Base-by-base conservation (phyloP, 352 stramenopile genomes). In the Phytophthora fragariae region DNA sequence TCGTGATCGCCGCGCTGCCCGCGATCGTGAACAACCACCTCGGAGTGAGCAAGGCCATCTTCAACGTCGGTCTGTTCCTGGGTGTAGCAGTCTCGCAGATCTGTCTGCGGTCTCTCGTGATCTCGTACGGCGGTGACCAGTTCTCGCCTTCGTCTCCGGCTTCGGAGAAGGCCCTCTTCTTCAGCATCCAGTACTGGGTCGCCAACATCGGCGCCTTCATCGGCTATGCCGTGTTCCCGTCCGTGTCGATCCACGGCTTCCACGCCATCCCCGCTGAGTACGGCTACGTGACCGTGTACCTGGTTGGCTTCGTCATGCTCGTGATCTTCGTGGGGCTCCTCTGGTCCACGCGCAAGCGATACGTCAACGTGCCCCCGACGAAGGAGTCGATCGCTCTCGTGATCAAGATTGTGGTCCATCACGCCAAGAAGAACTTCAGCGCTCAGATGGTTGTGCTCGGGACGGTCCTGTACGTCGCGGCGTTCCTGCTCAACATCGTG, bases 381-480 rank as follows among this genome's bases (percentile, higher is more conserved):
- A 57, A 57, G 50, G 10, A 57, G 12, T 57, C 50, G 3, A n/a
- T 57, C 24, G 50, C 50, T 7, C 50, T 57, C 50, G 50, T 57
- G 50, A 57, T 57, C 50, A 57, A 57, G 50, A 57, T 57, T 14
- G 50, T 57, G 24, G 4, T 33, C 24, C 19, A 57, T 24, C 50
- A 57, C 24, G 50, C 50, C 50, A 57, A 57, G 50, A 57, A 21
- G 50, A 57, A 57, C 50, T 37, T 57, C 50, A 57, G 50, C 50
- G 50, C 50, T 6, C 50, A 57, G 50, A 57, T 57, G 50, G 24
- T 57, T 6, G 50, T 57, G 10, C 50, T 57, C 50, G 50, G 50
- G 14, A 57, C 50, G 3, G 11, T 57, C n/a, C 24, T 57, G 12
- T 57, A 57, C 50, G 17, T 57, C 24, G 50, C 50, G 0, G 50